Conservation (phyloP, 192 early-diverging fungal species). For the Bifiguratus adelaidae region DNA sequence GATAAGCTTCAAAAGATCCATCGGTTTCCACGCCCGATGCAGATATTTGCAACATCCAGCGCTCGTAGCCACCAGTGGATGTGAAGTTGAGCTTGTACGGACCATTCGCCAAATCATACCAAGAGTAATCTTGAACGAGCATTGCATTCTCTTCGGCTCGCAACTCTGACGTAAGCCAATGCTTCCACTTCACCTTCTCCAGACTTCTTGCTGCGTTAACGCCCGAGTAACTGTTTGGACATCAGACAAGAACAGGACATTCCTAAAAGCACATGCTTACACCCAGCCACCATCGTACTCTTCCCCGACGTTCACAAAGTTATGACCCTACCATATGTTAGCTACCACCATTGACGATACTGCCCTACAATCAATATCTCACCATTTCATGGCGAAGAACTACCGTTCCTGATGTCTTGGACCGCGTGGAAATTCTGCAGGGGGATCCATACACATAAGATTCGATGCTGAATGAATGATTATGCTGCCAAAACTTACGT, state of each 20-base stretch:
- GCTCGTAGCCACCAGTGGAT: conserved; percentile 32
- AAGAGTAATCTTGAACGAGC: conserved; percentile 38
- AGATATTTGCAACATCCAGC: conserved; percentile 42
- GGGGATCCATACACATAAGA: not conserved
- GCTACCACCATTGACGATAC: not conserved
- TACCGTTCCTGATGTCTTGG: conserved; percentile 38
- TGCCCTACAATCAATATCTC: not conserved
- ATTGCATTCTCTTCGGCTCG: conserved; percentile 26
- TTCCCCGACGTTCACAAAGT: not conserved
- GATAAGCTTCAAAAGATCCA: conserved; percentile 27
- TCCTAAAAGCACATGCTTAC: not conserved
- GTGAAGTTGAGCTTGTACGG: conserved; percentile 34
- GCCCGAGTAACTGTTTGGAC: conserved; percentile 25
- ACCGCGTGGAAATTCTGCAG: conserved; percentile 39
- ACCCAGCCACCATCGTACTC: not conserved
- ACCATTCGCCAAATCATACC: conserved; percentile 50
- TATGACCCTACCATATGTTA: not conserved
- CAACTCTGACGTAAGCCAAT: conserved; percentile 36
- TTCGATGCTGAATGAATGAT: not conserved
- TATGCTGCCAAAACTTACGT: not conserved
- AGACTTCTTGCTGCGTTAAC: conserved; percentile 33
- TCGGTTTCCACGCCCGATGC: conserved; percentile 42
- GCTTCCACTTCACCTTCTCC: conserved; percentile 38
- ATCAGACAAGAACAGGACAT: not conserved
- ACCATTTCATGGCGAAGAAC: conserved; percentile 43